Base-by-base conservation (phyloP, 148 eudicot genomes). In the Camellia sinensis region DNA sequence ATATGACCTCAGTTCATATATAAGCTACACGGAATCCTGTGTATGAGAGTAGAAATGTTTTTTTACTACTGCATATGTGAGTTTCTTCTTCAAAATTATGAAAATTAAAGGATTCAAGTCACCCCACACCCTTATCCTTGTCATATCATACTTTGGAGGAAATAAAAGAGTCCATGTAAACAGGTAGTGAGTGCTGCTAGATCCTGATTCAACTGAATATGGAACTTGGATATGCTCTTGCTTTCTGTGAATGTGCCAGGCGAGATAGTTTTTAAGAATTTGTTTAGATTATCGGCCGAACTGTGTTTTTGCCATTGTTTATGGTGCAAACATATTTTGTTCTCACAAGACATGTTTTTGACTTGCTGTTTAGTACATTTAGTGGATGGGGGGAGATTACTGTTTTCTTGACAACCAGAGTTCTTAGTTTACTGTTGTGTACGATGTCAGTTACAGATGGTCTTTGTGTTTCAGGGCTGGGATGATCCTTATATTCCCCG, bases 401-500 rank as follows among this genome's bases (percentile, higher is more conserved):
- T n/a, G 57, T 43, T 22, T 50, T 52, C 18, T 50, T 7, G 7
- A 13, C 75, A 46, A 29, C 41, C 22, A 8, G 43, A 40, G 46
- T 29, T 66, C 14, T 65, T 15, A 29, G 68, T 10, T 6, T 43
- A 29, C 43, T 65, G 37, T 37, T 37, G 29, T 8, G 43, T 65
- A 22, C 68, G 9, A 3, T 29, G 43, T 65, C 22, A 40, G 41
- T 65, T 66, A 66, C 45, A 29, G 72, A 15, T 78, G 45, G 59
- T 41, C 19, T 78, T 53, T 73, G 5, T 81, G 45, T 76, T 64
- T 14, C 87, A 97, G 99, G 95, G 97, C 41, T 97, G 99, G 99
- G 99, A 94, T 83, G 99, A 97, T 87, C 95, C 98, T 64, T 97
- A 97, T 68, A 94, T 92, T 83, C 93, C 98, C 37, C 90, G 92